These are phyloP conservation scores for Madurella fahalii DNA, from an alignment of 2,329 filamentous ascomycete species.

Conservation along the genomic window DNA sequence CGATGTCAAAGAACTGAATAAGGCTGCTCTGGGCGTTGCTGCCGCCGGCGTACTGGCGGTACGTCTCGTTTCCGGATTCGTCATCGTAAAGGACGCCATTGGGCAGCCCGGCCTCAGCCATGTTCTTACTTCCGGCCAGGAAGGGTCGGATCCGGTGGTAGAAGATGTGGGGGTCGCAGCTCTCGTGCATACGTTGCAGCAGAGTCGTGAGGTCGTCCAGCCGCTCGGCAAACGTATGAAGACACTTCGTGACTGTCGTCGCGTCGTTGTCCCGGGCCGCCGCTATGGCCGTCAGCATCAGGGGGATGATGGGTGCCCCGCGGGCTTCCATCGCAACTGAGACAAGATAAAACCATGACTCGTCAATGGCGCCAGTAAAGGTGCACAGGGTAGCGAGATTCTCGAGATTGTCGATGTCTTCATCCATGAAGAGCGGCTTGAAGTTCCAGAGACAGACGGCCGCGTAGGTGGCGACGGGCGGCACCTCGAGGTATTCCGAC, in stretches of 20 bases:
- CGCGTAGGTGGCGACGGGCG: slow-evolving; percentile 90
- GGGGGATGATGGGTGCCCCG: slow-evolving; percentile 77
- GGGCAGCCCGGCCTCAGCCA: slow-evolving; percentile 88
- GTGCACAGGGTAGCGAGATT: slow-evolving; percentile 86
- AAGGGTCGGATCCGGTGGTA: slow-evolving; percentile 96
- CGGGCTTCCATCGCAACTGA: slow-evolving; percentile 94
- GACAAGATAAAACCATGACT: slow-evolving; percentile 98
- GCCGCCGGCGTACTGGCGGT: slow-evolving; percentile 84
- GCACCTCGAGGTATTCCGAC: slow-evolving; percentile 75
- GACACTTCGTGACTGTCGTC: slow-evolving; percentile 66
- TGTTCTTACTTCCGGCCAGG: slow-evolving; percentile 94
- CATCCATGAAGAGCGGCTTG: slow-evolving; percentile 81
- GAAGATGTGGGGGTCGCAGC: slow-evolving; percentile 90
- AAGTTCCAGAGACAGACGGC: slow-evolving; percentile 95
- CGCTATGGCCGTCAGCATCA: slow-evolving; percentile 84
- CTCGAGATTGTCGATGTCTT: slow-evolving; percentile 75
- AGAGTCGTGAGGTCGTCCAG: slow-evolving; percentile 78
- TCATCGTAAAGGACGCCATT: slow-evolving; percentile 84
- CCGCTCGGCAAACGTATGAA: slow-evolving; percentile 80
- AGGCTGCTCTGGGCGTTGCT: slow-evolving; percentile 96
- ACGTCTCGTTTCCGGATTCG: slow-evolving; percentile 62
- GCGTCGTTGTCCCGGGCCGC: slow-evolving; percentile 70
- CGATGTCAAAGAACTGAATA: slow-evolving; percentile 95
- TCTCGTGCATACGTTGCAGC: slow-evolving; percentile 88
- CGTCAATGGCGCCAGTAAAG: slow-evolving; percentile 90